Base-by-base conservation (phyloP, 441 rosid genomes). In the Croton setiger region DNA sequence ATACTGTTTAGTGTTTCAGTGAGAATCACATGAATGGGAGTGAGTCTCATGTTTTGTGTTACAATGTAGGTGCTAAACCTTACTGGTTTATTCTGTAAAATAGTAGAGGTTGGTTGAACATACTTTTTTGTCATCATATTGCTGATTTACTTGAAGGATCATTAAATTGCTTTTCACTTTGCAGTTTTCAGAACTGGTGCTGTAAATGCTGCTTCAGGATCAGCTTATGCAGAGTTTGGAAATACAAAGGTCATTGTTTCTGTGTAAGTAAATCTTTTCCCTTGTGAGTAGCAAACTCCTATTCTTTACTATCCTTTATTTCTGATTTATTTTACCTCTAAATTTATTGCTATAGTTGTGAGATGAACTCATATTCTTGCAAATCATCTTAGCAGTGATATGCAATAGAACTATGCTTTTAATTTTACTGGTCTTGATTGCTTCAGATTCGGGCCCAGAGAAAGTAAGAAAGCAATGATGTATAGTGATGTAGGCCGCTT, bases 161-260 rank as follows among this genome's bases (percentile, higher is more conserved):
- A 39, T 49, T 0, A 31, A 59, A 36, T 63, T 51, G 15, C 27
- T 61, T 74, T 61, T 47, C 72, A 37, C 54, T 43, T 69, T 80
- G 75, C 83, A 88, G 97, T 84, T 79, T 89, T 94, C 78, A 88
- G 88, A 74, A 92, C 94, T 0, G 88, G 89, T 37, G 89, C 96
- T 36, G 99, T 92, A 67, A 92, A 79, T 58, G 85, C 93, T 79
- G 98, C 98, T 70, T 80, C 96, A 37, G 97, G 99, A 35, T 92
- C 98, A 78, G 97, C 99, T 67, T 95, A 92, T 75, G 96, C 97
- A 41, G 98, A 92, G 80, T 88, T 92, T 74, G 99, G 97, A 52
- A 88, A 88, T 69, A 92, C 98, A 37, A 89, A 90, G 82, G 98
- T 92, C 74, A 95, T 95, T 52, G 98, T 92, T 58, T 95, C 98